These are phyloP conservation scores for Suillus lakei DNA, from an alignment of 768 basidiomycete genomes.

Conservation along the genomic window DNA sequence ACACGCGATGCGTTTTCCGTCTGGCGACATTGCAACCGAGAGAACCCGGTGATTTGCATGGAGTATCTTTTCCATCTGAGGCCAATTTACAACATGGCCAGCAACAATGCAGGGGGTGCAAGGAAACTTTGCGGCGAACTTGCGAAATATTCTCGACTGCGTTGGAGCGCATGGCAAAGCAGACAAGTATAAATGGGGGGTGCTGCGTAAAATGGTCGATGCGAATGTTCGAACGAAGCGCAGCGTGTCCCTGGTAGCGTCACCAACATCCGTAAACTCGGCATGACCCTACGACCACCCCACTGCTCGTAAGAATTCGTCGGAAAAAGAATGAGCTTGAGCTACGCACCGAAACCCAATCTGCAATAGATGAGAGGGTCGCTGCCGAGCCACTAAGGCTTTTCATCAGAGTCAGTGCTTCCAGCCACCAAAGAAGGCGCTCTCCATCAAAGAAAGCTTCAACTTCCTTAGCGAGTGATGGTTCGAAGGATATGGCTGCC, in stretches of 20 bases:
- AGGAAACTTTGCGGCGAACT: slow-evolving; percentile 19
- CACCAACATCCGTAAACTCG: background rate
- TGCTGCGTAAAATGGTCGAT: slow-evolving; percentile 18
- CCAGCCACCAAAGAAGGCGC: slow-evolving; percentile 1
- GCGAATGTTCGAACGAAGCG: slow-evolving; percentile 20
- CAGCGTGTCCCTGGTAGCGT: slow-evolving; percentile 8
- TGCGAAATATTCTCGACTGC: slow-evolving; percentile 20
- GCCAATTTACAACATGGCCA: slow-evolving; percentile 6
- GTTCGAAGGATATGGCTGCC: background rate
- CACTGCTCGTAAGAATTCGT: background rate
- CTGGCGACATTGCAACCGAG: background rate
- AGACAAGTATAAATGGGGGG: slow-evolving; percentile 31
- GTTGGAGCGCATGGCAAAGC: slow-evolving; percentile 27
- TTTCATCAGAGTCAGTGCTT: slow-evolving; percentile 17
- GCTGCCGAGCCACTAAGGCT: background rate
- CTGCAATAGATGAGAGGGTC: background rate
- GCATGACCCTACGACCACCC: background rate
- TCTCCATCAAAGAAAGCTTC: slow-evolving; percentile 24
- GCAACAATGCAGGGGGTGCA: background rate
- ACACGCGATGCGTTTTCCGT: slow-evolving; percentile 10
- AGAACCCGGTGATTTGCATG: accelerated
- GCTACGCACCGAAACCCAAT: slow-evolving; percentile 4
- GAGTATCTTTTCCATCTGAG: slow-evolving; percentile 1
- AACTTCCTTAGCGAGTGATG: slow-evolving; percentile 15
- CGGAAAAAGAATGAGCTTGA: background rate